Conservation (phyloP, 345 rosid genomes). For the Eucalyptus tenuipes region DNA sequence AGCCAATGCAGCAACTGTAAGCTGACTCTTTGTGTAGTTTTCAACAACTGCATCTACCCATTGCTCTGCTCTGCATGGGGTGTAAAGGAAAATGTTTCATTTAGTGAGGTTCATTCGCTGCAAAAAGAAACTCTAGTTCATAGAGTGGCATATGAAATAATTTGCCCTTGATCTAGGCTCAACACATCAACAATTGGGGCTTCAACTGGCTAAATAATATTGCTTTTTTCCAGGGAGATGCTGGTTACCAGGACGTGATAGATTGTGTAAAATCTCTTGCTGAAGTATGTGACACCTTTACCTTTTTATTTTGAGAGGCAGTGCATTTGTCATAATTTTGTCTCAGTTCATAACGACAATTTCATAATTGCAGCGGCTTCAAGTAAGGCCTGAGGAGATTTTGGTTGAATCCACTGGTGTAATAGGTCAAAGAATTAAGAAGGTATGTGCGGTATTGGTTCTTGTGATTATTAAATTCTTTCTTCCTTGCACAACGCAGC, state of each 20-base stretch:
- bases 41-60: background rate
- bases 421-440: slow-evolving; percentile 86
- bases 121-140: background rate
- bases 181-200: background rate
- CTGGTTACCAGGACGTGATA: slow-evolving; percentile 73
- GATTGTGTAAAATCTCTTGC: slow-evolving; percentile 74
- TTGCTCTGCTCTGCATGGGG: background rate
- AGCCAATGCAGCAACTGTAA: slow-evolving; percentile 99
- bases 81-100: background rate
- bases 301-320: background rate
- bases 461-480: background rate
- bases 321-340: background rate
- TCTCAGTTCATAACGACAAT: background rate
- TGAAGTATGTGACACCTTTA: slow-evolving; percentile 14
- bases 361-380: slow-evolving; percentile 37
- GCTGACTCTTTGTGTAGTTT: background rate
- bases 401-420: slow-evolving; percentile 91
- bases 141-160: background rate
- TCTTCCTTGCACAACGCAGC: background rate
- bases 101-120: background rate
- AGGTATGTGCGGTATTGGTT: slow-evolving; percentile 19
- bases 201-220: background rate
- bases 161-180: background rate
- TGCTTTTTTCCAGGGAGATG: slow-evolving; percentile 64
- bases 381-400: slow-evolving; percentile 51